phyloP scores from a whole-genome alignment of 306 rosid genomes.

The Hippophae rhamnoides region DNA sequence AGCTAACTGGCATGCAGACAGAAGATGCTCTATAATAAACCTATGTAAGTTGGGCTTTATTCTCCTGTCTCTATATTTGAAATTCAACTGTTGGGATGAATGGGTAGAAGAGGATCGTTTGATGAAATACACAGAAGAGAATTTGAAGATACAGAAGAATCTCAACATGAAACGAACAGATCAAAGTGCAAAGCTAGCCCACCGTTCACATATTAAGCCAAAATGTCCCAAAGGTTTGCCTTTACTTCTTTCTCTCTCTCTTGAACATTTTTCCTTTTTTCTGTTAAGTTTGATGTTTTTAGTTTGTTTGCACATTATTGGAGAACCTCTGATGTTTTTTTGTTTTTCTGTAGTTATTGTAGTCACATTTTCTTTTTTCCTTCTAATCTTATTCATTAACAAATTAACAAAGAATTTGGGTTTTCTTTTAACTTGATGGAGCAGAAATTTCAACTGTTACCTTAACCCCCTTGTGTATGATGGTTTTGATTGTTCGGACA shows the following conservation, averaged over 20 bases:
- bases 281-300: not conserved
- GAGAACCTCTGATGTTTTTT: too few relatives aligned
- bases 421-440: too few relatives aligned
- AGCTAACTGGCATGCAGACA: too few relatives aligned
- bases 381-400: too few relatives aligned
- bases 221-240: slow-evolving; percentile 35
- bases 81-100: slow-evolving; percentile 74
- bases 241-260: not conserved
- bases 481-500: too few relatives aligned
- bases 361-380: too few relatives aligned
- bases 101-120: slow-evolving; percentile 62
- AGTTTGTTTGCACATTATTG: not conserved
- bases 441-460: too few relatives aligned
- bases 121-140: slow-evolving; percentile 56
- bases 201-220: slow-evolving; percentile 28
- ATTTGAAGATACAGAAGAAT: slow-evolving; percentile 31
- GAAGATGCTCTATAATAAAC: too few relatives aligned
- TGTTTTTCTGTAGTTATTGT: too few relatives aligned
- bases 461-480: too few relatives aligned
- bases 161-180: slow-evolving; percentile 26
- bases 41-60: not conserved
- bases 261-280: slow-evolving; percentile 8
- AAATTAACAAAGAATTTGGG: too few relatives aligned
- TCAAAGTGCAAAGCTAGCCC: slow-evolving; percentile 30
- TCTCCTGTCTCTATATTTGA: not conserved